Base-by-base conservation (phyloP, 768 basidiomycete genomes). In the Infundibulicybe gibba region DNA sequence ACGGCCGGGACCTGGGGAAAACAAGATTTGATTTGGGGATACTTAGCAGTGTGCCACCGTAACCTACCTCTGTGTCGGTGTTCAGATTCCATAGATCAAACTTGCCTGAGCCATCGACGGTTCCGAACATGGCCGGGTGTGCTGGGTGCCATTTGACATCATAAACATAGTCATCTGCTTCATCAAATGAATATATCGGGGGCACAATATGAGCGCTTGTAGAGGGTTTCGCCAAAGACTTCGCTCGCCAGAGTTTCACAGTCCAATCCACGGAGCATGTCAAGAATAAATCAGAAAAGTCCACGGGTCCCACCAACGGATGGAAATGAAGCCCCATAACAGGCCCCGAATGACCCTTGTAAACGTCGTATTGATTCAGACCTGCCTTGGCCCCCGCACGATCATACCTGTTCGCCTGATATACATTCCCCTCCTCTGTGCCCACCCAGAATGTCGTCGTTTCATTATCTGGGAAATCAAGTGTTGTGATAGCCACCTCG, bases 21-120 rank as follows among this genome's bases (percentile, higher is more conserved):
- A 17, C 25, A 41, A 47, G 34, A 35, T 13, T 19, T 14, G 21
- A 15, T 40, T 31, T n/a, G n/a, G 25, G 16, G n/a, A 17, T 15
- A 9, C 13, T 37, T 20, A n/a, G 25, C 25, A 25, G 8, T 25
- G 25, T 38, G 35, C 14, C 35, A 38, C 17, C 44, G 5, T 1
- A 32, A 71, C 85, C 49, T 60, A 94, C 95, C 81, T 99, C 97
- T 3, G 90, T 92, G 55, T 98, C 95, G n/a, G 76, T 70, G 63
- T 98, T 99, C 61, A 99, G 65, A 65, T 99, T 98, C 97, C 97
- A 99, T 33, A 99, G 61, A 59, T 97, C 92, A 64, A 99, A 97
- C 64, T 87, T 89, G 19, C 94, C 97, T 2, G 90, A 87, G 2
- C 97, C 97, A 61, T 98, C 94, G 2, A 91, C 97, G 3, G 83